Evolutionary conservation across 345 rosid genomes (phyloP).

Genomic region (Eucalyptus microcorys): DNA sequence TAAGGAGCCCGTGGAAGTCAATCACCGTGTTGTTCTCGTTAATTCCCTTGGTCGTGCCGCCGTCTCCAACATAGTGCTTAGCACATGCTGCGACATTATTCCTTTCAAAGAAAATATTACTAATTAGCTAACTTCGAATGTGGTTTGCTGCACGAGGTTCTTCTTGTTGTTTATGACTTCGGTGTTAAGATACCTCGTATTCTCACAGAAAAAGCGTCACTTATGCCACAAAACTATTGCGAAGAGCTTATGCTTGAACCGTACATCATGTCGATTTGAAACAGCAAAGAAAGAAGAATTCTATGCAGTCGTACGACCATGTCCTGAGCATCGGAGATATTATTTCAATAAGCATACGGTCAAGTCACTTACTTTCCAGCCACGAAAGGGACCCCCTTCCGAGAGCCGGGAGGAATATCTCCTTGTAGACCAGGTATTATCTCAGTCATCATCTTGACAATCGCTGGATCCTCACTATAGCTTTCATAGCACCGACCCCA

Average conservation of each 20-base stretch:
- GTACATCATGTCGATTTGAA: not conserved
- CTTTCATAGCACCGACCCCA: constrained; percentile 64
- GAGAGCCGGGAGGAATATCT: constrained; percentile 17
- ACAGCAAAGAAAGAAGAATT: not conserved
- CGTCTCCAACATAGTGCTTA: constrained; percentile 77
- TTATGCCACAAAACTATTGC: not conserved
- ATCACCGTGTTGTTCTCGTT: constrained; percentile 47
- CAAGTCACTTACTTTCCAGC: constrained; percentile 40
- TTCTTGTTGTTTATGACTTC: not conserved
- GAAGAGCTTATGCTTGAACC: not conserved
- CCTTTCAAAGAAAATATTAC: constrained; percentile 3
- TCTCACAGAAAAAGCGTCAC: not conserved
- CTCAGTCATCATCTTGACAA: constrained; percentile 48
- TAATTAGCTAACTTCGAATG: not conserved
- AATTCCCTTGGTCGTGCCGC: constrained; percentile 58
- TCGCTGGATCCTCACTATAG: constrained; percentile 50
- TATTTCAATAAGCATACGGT: not conserved
- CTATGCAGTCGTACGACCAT: not conserved
- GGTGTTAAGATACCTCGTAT: not conserved
- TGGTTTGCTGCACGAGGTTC: not conserved
- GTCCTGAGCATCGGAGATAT: not conserved
- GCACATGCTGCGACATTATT: constrained; percentile 67
- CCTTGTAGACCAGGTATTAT: constrained; percentile 66
- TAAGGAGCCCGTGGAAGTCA: constrained; percentile 16
- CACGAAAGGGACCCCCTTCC: constrained; percentile 43